Evolutionary conservation across 164 flowering plant species (phyloP).

Genomic region (Berberis vulgaris): DNA sequence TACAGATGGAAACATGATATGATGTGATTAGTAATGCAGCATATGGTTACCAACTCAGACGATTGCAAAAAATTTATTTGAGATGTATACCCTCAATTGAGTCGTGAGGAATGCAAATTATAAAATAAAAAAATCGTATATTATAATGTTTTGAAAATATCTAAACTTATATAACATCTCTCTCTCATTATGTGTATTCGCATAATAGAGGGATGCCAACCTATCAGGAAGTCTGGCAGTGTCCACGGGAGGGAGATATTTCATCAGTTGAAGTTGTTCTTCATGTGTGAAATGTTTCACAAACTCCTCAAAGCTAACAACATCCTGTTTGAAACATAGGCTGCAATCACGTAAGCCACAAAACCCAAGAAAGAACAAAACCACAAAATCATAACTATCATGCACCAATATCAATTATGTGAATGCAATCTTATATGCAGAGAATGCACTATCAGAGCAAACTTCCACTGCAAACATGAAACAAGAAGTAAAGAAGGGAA

Average conservation of each 20-base stretch:
- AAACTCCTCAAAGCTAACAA: slow-evolving; percentile 61
- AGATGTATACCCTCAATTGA: too few species aligned
- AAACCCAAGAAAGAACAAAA: not conserved
- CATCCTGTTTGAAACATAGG: slow-evolving; percentile 48
- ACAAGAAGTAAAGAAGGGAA: too few species aligned
- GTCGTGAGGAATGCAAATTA: too few species aligned
- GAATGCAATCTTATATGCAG: too few species aligned
- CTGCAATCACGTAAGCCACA: slow-evolving; percentile 17
- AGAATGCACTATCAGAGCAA: too few species aligned
- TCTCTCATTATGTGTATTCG: too few species aligned
- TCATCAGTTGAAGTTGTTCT: slow-evolving; percentile 66
- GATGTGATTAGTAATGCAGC: not conserved
- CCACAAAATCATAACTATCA: not conserved
- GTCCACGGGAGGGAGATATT: slow-evolving; percentile 61
- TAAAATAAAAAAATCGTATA: too few species aligned
- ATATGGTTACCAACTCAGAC: not conserved
- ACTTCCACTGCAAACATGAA: too few species aligned
- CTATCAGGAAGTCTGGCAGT: slow-evolving; percentile 41
- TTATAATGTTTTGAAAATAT: too few species aligned
- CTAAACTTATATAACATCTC: too few species aligned
- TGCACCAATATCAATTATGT: too few species aligned
- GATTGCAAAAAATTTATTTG: not conserved
- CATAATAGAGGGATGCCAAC: slow-evolving; percentile 21
- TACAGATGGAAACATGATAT: slow-evolving; percentile 23
- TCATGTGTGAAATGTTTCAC: slow-evolving; percentile 47